Base-by-base conservation (phyloP, 768 basidiomycete species). In the Rhizopogon vinicolor region DNA sequence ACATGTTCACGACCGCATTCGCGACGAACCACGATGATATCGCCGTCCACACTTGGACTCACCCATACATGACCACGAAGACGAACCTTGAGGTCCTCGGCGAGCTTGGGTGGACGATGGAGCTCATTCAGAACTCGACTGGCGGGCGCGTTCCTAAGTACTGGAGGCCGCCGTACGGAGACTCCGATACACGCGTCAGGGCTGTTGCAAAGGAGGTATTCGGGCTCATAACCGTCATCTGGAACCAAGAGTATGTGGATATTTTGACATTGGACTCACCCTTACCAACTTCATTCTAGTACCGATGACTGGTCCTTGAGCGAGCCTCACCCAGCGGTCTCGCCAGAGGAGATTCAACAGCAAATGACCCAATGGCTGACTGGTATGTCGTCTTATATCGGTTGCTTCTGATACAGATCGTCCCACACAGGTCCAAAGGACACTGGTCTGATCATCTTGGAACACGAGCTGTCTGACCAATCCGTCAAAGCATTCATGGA, bases 161-260 rank as follows among this genome's bases (percentile, higher is more conserved):
- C 76, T 97, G 93, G 93, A 74, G 92, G n/a, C 91, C 91, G 2
- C 92, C 92, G 7, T 93, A 82, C 65, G 91, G 91, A 35, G 89
- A 95, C 67, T 80, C 80, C 44, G 95, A 98, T 65, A 81, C 79
- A 69, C 82, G 95, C 46, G 90, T 96, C 33, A 77, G 82, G 39
- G 85, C 93, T 3, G 91, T 98, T 63, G 95, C 94, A 25, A 76
- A 80, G 65, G 85, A 91, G 66, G 86, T 94, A 33, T 94, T 97
- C 65, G 92, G 90, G 25, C 69, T 98, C 59, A 78, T 78, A 19
- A 88, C 90, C n/a, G 81, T 95, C 53, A 72, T 91, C 60, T 98
- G 95, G 95, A 94, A 96, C 70, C 81, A 85, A 56, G 94, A 95
- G 89, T 91, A 72, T 52, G 81, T 58, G 7, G 1, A 18, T 46